These are phyloP conservation scores for Penicillium occitanis DNA, from an alignment of 2,329 filamentous ascomycete species.

Conservation along the genomic window DNA sequence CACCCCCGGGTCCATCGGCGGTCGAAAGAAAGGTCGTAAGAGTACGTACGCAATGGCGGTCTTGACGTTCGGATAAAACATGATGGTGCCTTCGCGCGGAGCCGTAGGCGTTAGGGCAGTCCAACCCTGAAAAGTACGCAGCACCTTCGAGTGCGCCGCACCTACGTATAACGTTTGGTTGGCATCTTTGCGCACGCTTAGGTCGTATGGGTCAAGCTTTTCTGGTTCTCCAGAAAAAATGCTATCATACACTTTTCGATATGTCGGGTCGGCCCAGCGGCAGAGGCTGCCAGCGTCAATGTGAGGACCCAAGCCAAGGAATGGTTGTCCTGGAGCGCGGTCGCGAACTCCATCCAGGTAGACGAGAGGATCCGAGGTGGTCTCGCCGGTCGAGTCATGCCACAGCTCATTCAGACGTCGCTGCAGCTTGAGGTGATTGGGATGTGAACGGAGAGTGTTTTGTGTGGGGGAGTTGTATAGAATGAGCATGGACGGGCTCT, in stretches of 20 bases:
- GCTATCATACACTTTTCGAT: slow-evolving; percentile 38
- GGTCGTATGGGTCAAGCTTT: not conserved
- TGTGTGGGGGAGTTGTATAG: not conserved
- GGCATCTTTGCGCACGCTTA: not conserved
- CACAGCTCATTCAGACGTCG: not conserved
- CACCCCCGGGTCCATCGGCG: not conserved
- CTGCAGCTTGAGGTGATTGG: not conserved
- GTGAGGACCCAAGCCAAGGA: slow-evolving; percentile 46
- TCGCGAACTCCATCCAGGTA: not conserved
- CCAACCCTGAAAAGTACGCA: not conserved
- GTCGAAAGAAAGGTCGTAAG: not conserved
- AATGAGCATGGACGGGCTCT: not conserved
- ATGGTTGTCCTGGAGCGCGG: slow-evolving; percentile 29
- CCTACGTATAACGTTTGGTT: not conserved
- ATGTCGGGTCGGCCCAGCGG: slow-evolving; percentile 44
- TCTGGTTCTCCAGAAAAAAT: slow-evolving; percentile 37
- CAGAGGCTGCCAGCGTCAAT: slow-evolving; percentile 47
- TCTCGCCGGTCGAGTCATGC: not conserved
- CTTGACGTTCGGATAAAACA: not conserved
- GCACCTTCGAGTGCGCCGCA: not conserved
- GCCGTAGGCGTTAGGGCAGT: not conserved
- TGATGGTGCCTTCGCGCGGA: not conserved
- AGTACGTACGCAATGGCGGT: not conserved
- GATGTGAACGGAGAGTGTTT: not conserved
- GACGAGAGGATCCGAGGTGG: not conserved